phyloP scores from a whole-genome alignment of 2,329 filamentous ascomycete species.

The Exserohilum turcica region DNA sequence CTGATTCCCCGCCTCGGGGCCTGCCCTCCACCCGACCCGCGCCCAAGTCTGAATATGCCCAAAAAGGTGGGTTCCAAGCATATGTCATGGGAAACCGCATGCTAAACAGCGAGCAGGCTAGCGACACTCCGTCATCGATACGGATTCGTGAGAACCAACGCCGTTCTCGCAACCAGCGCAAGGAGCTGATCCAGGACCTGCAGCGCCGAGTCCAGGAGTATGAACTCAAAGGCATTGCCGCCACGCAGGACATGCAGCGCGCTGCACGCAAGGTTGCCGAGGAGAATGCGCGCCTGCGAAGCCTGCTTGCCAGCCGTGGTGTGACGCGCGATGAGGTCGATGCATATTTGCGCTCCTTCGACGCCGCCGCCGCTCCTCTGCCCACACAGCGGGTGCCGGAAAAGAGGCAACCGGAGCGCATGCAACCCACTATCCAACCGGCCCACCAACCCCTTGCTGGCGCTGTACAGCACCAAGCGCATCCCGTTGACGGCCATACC shows the following conservation, averaged over 20 bases:
- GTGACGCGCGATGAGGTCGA: slow-evolving; percentile 28
- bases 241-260: slow-evolving; percentile 69
- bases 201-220: slow-evolving; percentile 66
- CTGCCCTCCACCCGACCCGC: not conserved
- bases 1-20: not conserved
- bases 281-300: slow-evolving; percentile 68
- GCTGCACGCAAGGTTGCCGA: slow-evolving; percentile 69
- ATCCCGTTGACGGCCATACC: not conserved
- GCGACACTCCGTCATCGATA: slow-evolving; percentile 36
- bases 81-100: not conserved
- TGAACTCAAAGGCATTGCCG: slow-evolving; percentile 67
- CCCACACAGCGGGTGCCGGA: not conserved
- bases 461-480: not conserved
- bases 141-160: slow-evolving; percentile 77
- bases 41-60: not conserved
- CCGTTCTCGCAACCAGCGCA: slow-evolving; percentile 70
- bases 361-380: slow-evolving; percentile 1
- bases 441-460: not conserved
- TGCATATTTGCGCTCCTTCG: slow-evolving; percentile 21
- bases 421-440: not conserved
- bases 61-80: slow-evolving; percentile 4
- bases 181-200: slow-evolving; percentile 71
- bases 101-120: slow-evolving; percentile 11
- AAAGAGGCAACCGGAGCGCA: not conserved
- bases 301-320: slow-evolving; percentile 54